Evolutionary conservation across 2,329 filamentous ascomycete genomes (phyloP).

Genomic region (Thelonectria discophora): DNA sequence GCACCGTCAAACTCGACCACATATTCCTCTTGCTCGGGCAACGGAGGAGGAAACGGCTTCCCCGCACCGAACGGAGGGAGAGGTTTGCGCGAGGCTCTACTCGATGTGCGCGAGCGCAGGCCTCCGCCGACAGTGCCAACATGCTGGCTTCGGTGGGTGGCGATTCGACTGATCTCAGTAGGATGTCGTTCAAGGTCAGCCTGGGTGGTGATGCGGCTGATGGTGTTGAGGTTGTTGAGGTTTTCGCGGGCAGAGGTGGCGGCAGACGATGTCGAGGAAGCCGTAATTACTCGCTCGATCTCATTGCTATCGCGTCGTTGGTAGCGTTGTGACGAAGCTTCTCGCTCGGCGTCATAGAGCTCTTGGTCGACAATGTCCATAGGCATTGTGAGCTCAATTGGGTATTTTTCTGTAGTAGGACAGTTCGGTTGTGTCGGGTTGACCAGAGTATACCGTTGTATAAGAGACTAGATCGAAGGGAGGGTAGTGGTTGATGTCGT

Average conservation of each 20-base stretch:
- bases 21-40: slow-evolving; percentile 78
- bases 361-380: slow-evolving; percentile 65
- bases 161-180: slow-evolving; percentile 75
- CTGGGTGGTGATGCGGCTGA: slow-evolving; percentile 71
- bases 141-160: slow-evolving; percentile 76
- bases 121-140: slow-evolving; percentile 72
- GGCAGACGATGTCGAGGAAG: slow-evolving; percentile 52
- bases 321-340: slow-evolving; percentile 57
- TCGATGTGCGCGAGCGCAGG: slow-evolving; percentile 48
- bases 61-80: slow-evolving; percentile 76
- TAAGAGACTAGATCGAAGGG: no score
- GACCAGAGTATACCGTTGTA: neutral
- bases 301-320: slow-evolving; percentile 57
- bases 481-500: neutral
- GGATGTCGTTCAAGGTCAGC: slow-evolving; percentile 74
- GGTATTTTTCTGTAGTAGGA: neutral
- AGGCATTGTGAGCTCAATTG: slow-evolving; percentile 42
- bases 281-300: slow-evolving; percentile 68
- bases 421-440: neutral
- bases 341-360: slow-evolving; percentile 62
- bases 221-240: slow-evolving; percentile 50
- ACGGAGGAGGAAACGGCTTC: slow-evolving; percentile 75
- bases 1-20: slow-evolving; percentile 87
- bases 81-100: slow-evolving; percentile 63
- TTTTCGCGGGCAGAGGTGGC: slow-evolving; percentile 23